Evolutionary conservation across 202 grass and related monocot species (phyloP).

Genomic region (Hordeum pubiflorum): DNA sequence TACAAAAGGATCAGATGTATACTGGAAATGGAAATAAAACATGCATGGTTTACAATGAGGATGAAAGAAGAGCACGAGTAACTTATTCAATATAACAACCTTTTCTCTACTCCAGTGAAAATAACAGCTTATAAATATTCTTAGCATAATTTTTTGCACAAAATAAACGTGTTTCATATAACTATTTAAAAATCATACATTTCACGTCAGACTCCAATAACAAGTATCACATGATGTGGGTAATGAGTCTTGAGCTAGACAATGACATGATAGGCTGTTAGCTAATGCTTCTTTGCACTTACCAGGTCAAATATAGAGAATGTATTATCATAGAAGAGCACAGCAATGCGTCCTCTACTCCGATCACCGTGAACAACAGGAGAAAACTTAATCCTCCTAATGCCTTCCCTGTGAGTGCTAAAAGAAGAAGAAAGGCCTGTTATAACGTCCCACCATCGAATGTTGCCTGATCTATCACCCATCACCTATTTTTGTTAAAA

Average conservation of each 20-base stretch:
- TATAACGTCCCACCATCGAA: constrained; percentile 99
- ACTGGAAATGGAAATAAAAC: constrained; percentile 20
- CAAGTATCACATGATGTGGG: background rate
- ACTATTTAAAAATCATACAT: background rate
- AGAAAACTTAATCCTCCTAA: constrained; percentile 97
- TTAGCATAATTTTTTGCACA: background rate
- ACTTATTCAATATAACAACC: background rate
- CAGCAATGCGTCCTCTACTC: constrained; percentile 87
- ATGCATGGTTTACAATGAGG: constrained; percentile 9
- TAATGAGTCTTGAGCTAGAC: background rate
- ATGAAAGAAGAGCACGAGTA: background rate
- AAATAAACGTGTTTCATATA: background rate
- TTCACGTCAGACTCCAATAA: background rate
- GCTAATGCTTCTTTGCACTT: constrained; percentile 30
- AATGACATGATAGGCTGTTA: background rate
- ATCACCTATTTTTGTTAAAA: constrained; percentile 57
- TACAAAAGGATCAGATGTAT: constrained; percentile 3
- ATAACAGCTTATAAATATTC: constrained; percentile 14
- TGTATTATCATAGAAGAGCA: constrained; percentile 95
- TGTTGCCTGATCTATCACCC: constrained; percentile 94
- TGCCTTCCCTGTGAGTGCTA: constrained; percentile 97
- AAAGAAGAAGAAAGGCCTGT: constrained; percentile 94
- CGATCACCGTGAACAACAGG: constrained; percentile 82
- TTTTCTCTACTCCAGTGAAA: constrained; percentile 12
- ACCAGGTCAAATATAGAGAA: constrained; percentile 99